phyloP scores from a whole-genome alignment of 306 rosid genomes.

The Albizia julibrissin region DNA sequence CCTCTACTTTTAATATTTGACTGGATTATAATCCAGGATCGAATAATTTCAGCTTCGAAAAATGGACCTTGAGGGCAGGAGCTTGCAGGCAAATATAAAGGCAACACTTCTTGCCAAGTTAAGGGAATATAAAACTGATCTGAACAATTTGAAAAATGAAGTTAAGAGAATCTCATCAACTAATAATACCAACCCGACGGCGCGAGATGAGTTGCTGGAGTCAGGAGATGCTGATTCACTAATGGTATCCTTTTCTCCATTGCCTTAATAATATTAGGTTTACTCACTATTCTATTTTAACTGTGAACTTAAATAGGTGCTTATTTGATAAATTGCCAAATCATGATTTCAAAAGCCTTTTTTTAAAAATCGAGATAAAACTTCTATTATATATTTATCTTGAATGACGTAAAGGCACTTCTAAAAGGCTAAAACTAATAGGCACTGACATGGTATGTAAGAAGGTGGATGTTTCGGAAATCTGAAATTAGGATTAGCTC shows the following conservation, averaged over 20 bases:
- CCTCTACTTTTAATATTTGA: background rate
- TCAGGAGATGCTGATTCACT: conserved; percentile 46
- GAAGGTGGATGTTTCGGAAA: conserved; percentile 12
- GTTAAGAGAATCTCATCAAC: conserved; percentile 47
- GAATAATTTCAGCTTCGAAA: conserved; percentile 48
- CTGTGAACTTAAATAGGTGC: background rate
- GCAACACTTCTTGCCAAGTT: conserved; percentile 58
- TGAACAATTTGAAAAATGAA: conserved; percentile 52
- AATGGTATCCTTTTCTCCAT: conserved; percentile 38
- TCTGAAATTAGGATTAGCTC: conserved; percentile 6
- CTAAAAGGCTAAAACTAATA: no score
- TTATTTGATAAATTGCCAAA: no score
- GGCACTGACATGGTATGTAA: background rate
- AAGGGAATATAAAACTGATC: conserved; percentile 56
- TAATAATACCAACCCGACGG: conserved; percentile 28
- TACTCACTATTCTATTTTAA: background rate
- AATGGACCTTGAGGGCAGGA: conserved; percentile 80
- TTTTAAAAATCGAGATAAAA: no score
- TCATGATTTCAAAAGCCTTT: no score
- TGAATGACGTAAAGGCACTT: no score
- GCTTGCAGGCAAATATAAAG: conserved; percentile 58
- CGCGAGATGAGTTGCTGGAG: conserved; percentile 53
- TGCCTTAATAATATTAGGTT: conserved; percentile 19
- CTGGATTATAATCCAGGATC: conserved; percentile 20
- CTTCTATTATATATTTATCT: no score